phyloP scores from a whole-genome alignment of 108 stramenopile species.

The Stephanodiscus minutulus region DNA sequence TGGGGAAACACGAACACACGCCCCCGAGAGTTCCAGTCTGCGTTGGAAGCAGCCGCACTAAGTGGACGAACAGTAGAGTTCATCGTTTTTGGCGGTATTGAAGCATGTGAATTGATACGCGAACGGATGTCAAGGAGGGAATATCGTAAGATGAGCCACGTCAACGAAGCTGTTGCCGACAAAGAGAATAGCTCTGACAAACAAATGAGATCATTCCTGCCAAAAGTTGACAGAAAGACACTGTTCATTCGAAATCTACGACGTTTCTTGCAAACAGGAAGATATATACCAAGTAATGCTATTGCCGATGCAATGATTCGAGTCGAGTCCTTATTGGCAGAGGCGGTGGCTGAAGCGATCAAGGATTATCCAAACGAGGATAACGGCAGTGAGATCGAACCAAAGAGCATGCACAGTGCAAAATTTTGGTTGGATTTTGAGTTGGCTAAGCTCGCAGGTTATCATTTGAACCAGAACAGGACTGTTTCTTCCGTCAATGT shows the following conservation, averaged over 20 bases:
- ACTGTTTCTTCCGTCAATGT: conserved; percentile 35
- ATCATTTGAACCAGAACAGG: conserved; percentile 45
- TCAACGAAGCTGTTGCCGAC: not conserved
- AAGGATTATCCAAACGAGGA: conserved; percentile 18
- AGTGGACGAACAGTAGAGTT: conserved; percentile 76
- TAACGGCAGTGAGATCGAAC: not conserved
- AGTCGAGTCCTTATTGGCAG: conserved; percentile 47
- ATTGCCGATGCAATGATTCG: conserved; percentile 64
- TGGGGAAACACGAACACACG: conserved; percentile 88
- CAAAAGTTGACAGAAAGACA: conserved; percentile 43
- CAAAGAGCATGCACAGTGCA: conserved; percentile 34
- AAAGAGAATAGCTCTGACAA: not conserved
- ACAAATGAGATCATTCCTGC: conserved; percentile 21
- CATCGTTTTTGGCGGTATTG: conserved; percentile 54
- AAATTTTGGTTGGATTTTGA: conserved; percentile 54
- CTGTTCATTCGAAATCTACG: conserved; percentile 61
- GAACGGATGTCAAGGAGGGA: conserved; percentile 26
- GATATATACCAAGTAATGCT: conserved; percentile 66
- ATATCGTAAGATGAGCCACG: conserved; percentile 22
- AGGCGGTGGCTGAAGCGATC: conserved; percentile 35
- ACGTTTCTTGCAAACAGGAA: conserved; percentile 62
- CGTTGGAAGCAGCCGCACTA: conserved; percentile 61
- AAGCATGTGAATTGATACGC: conserved; percentile 49
- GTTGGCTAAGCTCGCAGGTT: conserved; percentile 51
- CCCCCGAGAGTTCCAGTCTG: conserved; percentile 58